These are phyloP conservation scores for Euryodendron excelsum DNA, from an alignment of 148 eudicot species.

Conservation along the genomic window DNA sequence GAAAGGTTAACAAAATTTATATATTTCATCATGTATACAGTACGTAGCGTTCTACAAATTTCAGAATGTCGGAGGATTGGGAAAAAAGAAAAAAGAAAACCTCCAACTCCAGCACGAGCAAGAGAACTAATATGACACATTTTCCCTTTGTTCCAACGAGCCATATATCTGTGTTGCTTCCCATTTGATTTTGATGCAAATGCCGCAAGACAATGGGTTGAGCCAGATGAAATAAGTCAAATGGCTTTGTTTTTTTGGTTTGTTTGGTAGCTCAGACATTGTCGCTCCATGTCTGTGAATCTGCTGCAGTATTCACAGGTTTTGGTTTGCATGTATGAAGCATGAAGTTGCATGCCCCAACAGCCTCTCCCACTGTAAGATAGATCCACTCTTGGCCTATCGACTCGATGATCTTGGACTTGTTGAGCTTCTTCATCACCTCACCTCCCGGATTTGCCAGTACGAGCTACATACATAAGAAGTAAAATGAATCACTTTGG, in stretches of 20 bases:
- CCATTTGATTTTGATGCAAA: background rate
- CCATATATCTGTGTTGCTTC: background rate
- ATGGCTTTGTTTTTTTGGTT: background rate
- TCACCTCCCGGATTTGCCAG: slow-evolving; percentile 89
- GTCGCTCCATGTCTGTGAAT: slow-evolving; percentile 28
- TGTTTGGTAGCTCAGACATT: slow-evolving; percentile 27
- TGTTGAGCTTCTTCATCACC: slow-evolving; percentile 89
- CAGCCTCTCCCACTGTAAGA: slow-evolving; percentile 89
- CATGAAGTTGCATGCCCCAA: slow-evolving; percentile 78
- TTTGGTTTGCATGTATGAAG: slow-evolving; percentile 57
- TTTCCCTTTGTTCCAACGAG: background rate
- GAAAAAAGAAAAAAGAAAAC: background rate
- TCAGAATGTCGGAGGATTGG: slow-evolving; percentile 12
- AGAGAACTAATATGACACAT: background rate
- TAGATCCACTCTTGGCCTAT: slow-evolving; percentile 89
- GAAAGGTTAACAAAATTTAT: too few relatives aligned
- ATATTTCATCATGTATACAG: background rate
- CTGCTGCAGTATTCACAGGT: slow-evolving; percentile 11
- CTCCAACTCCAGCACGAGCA: slow-evolving; percentile 17
- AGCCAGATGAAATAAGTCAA: too few relatives aligned
- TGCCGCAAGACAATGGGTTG: too few relatives aligned
- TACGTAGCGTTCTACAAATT: slow-evolving; percentile 11
- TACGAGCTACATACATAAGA: slow-evolving; percentile 42
- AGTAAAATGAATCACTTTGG: background rate
- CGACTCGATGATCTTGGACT: slow-evolving; percentile 59